Conservation (phyloP, 257 asterid species). For the Misopates orontium region DNA sequence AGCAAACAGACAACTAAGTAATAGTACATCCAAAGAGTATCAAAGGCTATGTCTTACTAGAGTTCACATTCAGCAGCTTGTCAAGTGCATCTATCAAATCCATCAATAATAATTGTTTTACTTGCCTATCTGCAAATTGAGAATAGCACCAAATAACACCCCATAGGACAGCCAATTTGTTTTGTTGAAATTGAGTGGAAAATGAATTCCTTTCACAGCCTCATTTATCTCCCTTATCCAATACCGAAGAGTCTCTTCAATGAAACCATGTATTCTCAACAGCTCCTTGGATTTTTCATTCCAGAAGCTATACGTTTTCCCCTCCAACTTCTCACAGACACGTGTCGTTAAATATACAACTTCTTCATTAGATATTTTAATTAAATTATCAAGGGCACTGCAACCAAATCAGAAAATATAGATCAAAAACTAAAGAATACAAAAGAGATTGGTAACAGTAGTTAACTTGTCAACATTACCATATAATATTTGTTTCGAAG, state of each 20-base stretch:
- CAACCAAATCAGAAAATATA: constrained; percentile 36
- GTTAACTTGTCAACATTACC: constrained; percentile 43
- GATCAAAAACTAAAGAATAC: constrained; percentile 12
- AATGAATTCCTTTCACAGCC: constrained; percentile 32
- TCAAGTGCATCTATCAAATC: constrained; percentile 69
- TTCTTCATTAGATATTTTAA: constrained; percentile 57
- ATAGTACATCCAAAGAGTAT: constrained; percentile 16
- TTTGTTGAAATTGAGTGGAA: constrained; percentile 42
- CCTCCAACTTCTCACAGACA: constrained; percentile 66
- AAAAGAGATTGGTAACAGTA: not conserved
- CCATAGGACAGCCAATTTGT: constrained; percentile 70
- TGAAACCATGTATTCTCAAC: constrained; percentile 41
- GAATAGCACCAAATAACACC: constrained; percentile 75
- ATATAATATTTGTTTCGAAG: constrained; percentile 55
- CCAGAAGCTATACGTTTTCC: constrained; percentile 38
- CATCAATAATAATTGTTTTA: constrained; percentile 48
- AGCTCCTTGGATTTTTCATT: constrained; percentile 43
- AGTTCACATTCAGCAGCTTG: constrained; percentile 52
- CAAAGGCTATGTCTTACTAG: constrained; percentile 49
- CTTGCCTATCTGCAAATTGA: constrained; percentile 44
- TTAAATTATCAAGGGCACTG: constrained; percentile 74
- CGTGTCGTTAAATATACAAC: constrained; percentile 55
- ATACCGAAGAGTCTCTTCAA: constrained; percentile 42
- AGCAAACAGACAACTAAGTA: constrained; percentile 11
- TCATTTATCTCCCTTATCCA: constrained; percentile 53